These are phyloP conservation scores for Hypoxylon subgilvum DNA, from an alignment of 495 filamentous ascomycete species.

Conservation along the genomic window DNA sequence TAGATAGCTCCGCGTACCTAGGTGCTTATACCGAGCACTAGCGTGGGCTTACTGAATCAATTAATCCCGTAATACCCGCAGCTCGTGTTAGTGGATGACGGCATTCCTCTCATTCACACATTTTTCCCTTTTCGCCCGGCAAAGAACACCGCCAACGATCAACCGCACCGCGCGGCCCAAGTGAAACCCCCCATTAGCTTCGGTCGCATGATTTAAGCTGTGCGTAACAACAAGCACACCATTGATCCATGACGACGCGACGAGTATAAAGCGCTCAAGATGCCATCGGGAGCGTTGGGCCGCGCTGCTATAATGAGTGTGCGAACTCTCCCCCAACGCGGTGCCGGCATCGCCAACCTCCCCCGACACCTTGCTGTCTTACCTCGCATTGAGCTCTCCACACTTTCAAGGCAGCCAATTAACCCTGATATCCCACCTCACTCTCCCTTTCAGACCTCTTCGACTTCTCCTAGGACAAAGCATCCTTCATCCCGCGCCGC, in stretches of 20 bases:
- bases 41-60: conserved; percentile 10
- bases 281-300: conserved; percentile 36
- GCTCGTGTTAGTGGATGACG: conserved; percentile 30
- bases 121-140: conserved; percentile 3
- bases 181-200: conserved; percentile 25
- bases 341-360: conserved; percentile 32
- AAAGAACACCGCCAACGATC: conserved; percentile 7
- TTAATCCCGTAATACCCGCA: conserved; percentile 3
- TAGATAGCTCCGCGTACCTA: too few species aligned
- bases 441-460: conserved; percentile 4
- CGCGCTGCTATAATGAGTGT: conserved; percentile 15
- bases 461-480: conserved; percentile 3
- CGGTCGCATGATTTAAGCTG: conserved; percentile 27
- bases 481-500: background rate
- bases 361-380: conserved; percentile 11
- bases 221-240: conserved; percentile 10
- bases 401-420: conserved; percentile 13
- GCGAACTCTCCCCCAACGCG: conserved; percentile 19
- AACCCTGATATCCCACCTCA: background rate
- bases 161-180: conserved; percentile 8
- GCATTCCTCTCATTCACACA: conserved; percentile 30
- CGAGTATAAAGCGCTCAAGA: conserved; percentile 33
- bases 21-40: too few species aligned
- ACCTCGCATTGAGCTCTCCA: conserved; percentile 10
- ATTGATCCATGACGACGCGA: conserved; percentile 29